Evolutionary conservation across 2,329 filamentous ascomycete species (phyloP).

Genomic region (Cladophialophora exuberans): DNA sequence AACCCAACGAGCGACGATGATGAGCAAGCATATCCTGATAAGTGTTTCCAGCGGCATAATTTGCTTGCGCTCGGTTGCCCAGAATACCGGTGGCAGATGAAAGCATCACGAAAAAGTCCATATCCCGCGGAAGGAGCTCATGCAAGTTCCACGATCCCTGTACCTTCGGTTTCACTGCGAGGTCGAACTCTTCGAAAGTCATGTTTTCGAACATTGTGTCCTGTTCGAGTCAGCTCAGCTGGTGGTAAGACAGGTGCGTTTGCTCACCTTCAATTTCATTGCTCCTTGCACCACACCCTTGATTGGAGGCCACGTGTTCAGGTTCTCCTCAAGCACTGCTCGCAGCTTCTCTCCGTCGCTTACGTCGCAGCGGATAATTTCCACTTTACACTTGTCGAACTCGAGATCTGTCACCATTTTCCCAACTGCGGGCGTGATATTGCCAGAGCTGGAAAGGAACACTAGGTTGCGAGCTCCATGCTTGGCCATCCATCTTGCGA

Average conservation of each 20-base stretch:
- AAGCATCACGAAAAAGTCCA: conserved; percentile 43
- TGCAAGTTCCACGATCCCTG: not conserved
- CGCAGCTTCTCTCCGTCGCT: not conserved
- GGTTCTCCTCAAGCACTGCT: not conserved
- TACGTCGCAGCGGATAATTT: not conserved
- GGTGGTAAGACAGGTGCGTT: too few species aligned
- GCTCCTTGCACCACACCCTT: not conserved
- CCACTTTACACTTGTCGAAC: not conserved
- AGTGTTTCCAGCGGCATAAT: conserved; percentile 43
- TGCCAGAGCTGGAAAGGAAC: not conserved
- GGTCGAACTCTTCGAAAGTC: not conserved
- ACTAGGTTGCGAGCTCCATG: not conserved
- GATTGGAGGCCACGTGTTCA: not conserved
- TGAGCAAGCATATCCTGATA: conserved; percentile 42
- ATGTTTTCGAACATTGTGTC: not conserved
- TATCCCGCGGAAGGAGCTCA: not conserved
- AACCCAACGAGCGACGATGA: conserved; percentile 35
- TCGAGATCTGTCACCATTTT: not conserved
- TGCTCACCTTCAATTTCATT: too few species aligned
- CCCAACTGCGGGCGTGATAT: not conserved
- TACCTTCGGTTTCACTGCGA: not conserved
- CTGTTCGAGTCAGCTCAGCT: too few species aligned
- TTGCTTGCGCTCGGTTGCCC: conserved; percentile 51
- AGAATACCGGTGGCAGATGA: conserved; percentile 47
- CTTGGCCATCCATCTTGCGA: not conserved